Evolutionary conservation across 345 rosid genomes (phyloP).

Genomic region (Hibiscus tridactylites): DNA sequence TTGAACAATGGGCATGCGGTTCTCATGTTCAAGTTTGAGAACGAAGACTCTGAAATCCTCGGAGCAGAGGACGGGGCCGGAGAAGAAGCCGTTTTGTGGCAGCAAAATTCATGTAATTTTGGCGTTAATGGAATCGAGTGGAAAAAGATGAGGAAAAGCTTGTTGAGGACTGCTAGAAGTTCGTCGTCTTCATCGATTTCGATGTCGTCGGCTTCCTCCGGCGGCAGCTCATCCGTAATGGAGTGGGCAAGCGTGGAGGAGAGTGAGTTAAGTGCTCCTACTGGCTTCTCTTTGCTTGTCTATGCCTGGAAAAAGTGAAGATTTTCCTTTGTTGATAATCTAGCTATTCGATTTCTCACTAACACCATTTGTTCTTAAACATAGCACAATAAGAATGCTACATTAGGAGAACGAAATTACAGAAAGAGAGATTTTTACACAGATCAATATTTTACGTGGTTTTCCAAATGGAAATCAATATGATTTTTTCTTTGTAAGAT

Average conservation of each 20-base stretch:
- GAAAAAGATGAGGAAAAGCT: conserved; percentile 77
- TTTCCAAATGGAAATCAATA: not conserved
- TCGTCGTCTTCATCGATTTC: conserved; percentile 71
- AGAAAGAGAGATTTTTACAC: not conserved
- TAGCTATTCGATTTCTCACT: conserved; percentile 13
- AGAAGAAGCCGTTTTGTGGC: conserved; percentile 19
- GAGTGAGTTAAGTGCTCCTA: conserved; percentile 38
- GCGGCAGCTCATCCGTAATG: conserved; percentile 70
- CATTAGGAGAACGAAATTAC: not conserved
- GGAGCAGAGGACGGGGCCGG: not conserved
- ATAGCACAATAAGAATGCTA: conserved; percentile 10
- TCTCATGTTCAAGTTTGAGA: conserved; percentile 79
- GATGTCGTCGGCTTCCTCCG: conserved; percentile 77
- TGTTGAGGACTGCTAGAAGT: conserved; percentile 51
- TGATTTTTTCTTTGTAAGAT: not conserved
- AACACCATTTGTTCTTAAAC: conserved; percentile 40
- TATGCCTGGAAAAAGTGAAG: conserved; percentile 87
- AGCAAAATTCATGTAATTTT: conserved; percentile 28
- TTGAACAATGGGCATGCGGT: conserved; percentile 42
- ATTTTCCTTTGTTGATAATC: conserved; percentile 14
- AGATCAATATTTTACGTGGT: not conserved
- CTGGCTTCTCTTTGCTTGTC: conserved; percentile 71
- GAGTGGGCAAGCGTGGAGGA: conserved; percentile 89
- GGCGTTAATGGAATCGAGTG: conserved; percentile 58
- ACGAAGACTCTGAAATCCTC: conserved; percentile 19